Evolutionary conservation across 306 rosid genomes (phyloP).

Genomic region (Sesbania bispinosa): DNA sequence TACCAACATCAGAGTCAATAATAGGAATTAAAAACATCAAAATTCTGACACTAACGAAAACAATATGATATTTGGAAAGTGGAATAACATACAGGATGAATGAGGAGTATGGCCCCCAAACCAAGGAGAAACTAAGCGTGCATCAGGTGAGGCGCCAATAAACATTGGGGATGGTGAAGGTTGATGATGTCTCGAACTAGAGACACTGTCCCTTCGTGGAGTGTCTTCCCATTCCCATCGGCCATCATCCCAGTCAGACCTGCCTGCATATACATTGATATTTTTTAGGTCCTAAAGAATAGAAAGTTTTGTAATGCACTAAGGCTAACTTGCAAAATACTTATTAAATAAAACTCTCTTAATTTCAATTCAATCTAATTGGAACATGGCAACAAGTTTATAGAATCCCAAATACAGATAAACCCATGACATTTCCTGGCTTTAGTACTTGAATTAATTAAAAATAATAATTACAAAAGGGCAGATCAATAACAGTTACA

Average conservation of each 20-base stretch:
- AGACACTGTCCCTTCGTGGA: slow-evolving; percentile 66
- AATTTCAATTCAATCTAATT: slow-evolving; percentile 6
- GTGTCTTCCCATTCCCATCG: slow-evolving; percentile 98
- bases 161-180: slow-evolving; percentile 95
- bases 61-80: neutral
- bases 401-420: slow-evolving; percentile 2
- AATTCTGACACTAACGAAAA: neutral
- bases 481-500: neutral
- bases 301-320: slow-evolving; percentile 15
- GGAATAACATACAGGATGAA: slow-evolving; percentile 55
- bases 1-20: slow-evolving; percentile 16
- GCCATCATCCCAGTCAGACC: slow-evolving; percentile 96
- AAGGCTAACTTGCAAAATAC: neutral
- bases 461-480: neutral
- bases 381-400: slow-evolving; percentile 1
- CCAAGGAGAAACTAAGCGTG: slow-evolving; percentile 94
- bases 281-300: slow-evolving; percentile 11
- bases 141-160: slow-evolving; percentile 95
- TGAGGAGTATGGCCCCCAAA: slow-evolving; percentile 73
- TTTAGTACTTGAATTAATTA: slow-evolving; percentile 1
- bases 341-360: neutral
- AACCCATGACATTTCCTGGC: slow-evolving; percentile 5
- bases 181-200: slow-evolving; percentile 64
- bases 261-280: slow-evolving; percentile 44
- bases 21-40: neutral